Percentiles rank a stretch among this genome's conserved stretches.
These are phyloP conservation scores for Ceratocystis huliohia DNA, from an alignment of 2,329 filamentous ascomycete genomes.

Conservation along the genomic window DNA sequence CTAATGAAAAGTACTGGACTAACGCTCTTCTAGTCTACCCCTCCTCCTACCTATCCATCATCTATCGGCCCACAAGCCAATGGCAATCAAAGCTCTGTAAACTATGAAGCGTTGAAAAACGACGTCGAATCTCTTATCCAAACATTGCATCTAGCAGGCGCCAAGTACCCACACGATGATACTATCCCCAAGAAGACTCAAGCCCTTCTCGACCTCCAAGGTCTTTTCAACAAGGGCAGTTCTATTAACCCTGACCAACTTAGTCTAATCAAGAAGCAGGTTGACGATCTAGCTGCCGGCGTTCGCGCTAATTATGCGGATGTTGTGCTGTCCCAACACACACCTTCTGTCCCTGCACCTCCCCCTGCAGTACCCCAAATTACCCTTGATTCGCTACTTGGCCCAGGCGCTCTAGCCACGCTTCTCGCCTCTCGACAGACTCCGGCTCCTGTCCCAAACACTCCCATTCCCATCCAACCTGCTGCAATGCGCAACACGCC, in stretches of 20 bases:
- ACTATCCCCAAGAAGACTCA: slow-evolving; percentile 67
- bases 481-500: slow-evolving; percentile 39
- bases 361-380: slow-evolving; percentile 26
- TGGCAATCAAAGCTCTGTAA: slow-evolving; percentile 29
- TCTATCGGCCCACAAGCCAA: slow-evolving; percentile 7
- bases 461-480: slow-evolving; percentile 8
- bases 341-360: slow-evolving; percentile 26
- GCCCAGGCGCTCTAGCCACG: slow-evolving; percentile 46
- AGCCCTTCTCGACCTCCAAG: slow-evolving; percentile 72
- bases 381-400: slow-evolving; percentile 46
- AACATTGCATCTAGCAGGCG: slow-evolving; percentile 60
- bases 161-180: slow-evolving; percentile 61
- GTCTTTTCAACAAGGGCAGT: slow-evolving; percentile 59
- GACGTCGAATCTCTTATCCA: slow-evolving; percentile 71
- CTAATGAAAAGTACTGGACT: background rate
- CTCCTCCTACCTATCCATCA: slow-evolving; percentile 2
- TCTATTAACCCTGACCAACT: slow-evolving; percentile 70
- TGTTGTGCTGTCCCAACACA: slow-evolving; percentile 25
- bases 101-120: slow-evolving; percentile 63
- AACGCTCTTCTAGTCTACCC: background rate
- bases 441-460: slow-evolving; percentile 3
- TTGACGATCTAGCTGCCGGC: slow-evolving; percentile 61
- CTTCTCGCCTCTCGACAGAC: slow-evolving; percentile 39
- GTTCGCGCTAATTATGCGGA: slow-evolving; percentile 39
- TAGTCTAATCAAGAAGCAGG: slow-evolving; percentile 71